A percentile compares a stretch with the other conserved stretches of the same genome.
Conservation (phyloP, 1,139 yeast species). For the Arxiozyma bovina region DNA sequence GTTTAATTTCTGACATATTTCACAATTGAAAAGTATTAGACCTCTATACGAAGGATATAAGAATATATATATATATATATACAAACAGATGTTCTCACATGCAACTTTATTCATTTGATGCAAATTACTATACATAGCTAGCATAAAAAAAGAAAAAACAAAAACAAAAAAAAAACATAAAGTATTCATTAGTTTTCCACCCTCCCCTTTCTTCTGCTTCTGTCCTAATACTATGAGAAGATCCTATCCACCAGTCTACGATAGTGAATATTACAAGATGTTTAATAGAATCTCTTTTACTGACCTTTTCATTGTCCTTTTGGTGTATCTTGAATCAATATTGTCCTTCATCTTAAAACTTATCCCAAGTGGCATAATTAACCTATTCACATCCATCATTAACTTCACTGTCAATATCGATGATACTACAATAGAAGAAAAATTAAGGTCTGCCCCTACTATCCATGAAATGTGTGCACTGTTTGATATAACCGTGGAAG, state of each 20-base stretch:
- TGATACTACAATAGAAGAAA: slow-evolving; percentile 30
- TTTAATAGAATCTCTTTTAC: slow-evolving; percentile 10
- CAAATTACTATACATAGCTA: neutral
- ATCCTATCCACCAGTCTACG: slow-evolving; percentile 1
- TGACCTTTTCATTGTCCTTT: slow-evolving; percentile 31
- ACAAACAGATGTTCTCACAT: too few species aligned
- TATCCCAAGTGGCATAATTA: slow-evolving; percentile 25
- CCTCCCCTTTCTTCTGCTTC: neutral
- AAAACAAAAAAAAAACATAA: neutral
- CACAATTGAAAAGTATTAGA: too few species aligned
- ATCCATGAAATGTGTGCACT: slow-evolving; percentile 56
- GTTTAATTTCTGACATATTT: too few species aligned
- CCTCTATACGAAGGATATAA: too few species aligned
- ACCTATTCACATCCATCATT: slow-evolving; percentile 18
- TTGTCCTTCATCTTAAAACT: slow-evolving; percentile 27
- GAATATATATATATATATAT: too few species aligned
- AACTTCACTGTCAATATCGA: slow-evolving; percentile 16
- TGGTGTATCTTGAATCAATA: slow-evolving; percentile 31
- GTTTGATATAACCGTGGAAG: slow-evolving; percentile 59
- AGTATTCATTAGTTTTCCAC: neutral
- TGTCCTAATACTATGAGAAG: neutral
- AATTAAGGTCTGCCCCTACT: slow-evolving; percentile 37
- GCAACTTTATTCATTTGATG: too few species aligned
- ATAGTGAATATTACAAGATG: slow-evolving; percentile 4
- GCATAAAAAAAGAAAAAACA: neutral